Percentiles rank a stretch among this genome's conserved stretches.
phyloP scores from a whole-genome alignment of 2,329 filamentous ascomycete genomes.

The Elsinoe australis region DNA sequence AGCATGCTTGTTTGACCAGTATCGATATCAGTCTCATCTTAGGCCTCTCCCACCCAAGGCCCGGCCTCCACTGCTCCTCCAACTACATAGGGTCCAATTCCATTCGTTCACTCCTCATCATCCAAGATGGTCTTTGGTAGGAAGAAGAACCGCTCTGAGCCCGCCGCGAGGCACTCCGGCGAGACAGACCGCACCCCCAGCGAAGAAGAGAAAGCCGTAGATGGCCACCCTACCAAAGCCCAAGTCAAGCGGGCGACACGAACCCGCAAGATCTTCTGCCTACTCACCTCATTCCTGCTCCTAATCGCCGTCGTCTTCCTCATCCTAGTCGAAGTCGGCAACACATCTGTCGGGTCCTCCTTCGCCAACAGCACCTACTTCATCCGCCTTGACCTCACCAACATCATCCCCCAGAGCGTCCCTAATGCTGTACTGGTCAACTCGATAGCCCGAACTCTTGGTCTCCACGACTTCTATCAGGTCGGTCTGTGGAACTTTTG shows the following conservation, averaged over 20 bases:
- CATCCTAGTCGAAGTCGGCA: slow-evolving; percentile 72
- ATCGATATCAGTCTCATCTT: no score
- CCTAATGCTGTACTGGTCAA: slow-evolving; percentile 72
- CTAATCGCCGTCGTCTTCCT: slow-evolving; percentile 69
- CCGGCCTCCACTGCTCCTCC: no score
- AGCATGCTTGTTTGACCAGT: no score
- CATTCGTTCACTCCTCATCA: background rate
- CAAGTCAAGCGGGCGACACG: slow-evolving; percentile 44
- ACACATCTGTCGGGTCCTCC: slow-evolving; percentile 50
- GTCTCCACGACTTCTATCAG: slow-evolving; percentile 89
- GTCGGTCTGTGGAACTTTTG: slow-evolving; percentile 90
- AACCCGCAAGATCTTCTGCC: slow-evolving; percentile 53
- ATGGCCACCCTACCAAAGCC: slow-evolving; percentile 29
- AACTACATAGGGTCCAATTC: no score
- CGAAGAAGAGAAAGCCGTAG: slow-evolving; percentile 12
- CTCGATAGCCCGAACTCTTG: slow-evolving; percentile 75
- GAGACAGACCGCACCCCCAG: slow-evolving; percentile 7
- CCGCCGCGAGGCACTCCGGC: background rate
- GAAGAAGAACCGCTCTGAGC: slow-evolving; percentile 7
- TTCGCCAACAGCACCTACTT: slow-evolving; percentile 70
- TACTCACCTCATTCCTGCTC: slow-evolving; percentile 62
- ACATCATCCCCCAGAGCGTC: slow-evolving; percentile 67
- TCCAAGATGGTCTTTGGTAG: slow-evolving; percentile 4
- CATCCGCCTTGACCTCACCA: slow-evolving; percentile 71
- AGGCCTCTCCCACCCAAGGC: no score